phyloP scores from a whole-genome alignment of 2,329 filamentous ascomycete species.

The Onygenales sp. region DNA sequence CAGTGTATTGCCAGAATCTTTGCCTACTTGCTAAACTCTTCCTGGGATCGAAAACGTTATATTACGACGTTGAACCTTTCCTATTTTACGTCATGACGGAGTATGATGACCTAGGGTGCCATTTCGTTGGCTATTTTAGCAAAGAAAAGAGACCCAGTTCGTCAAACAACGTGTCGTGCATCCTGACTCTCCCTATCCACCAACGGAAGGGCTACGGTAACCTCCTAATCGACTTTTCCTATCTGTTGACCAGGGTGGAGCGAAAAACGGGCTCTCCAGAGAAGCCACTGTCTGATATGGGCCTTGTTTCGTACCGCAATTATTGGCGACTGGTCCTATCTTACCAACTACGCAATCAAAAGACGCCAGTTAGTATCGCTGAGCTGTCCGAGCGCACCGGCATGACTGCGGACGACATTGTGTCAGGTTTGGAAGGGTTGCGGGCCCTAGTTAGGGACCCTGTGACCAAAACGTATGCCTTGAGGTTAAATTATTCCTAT shows the following conservation, averaged over 20 bases:
- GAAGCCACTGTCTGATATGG: conserved; percentile 97
- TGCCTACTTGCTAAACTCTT: conserved; percentile 95
- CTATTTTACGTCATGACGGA: conserved; percentile 97
- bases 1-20: conserved; percentile 93
- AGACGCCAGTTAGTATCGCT: conserved; percentile 45
- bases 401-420: conserved; percentile 92
- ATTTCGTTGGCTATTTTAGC: conserved; percentile 98
- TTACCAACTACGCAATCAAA: conserved; percentile 64
- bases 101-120: conserved; percentile 78
- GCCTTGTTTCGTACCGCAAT: conserved; percentile 89
- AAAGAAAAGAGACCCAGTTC: conserved; percentile 95
- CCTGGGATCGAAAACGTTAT: conserved; percentile 93
- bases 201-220: conserved; percentile 96
- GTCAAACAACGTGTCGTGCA: conserved; percentile 96
- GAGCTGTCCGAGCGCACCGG: conserved; percentile 71
- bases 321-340: conserved; percentile 92
- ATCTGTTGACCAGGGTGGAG: conserved; percentile 86
- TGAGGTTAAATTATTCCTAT: conserved; percentile 76
- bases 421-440: conserved; percentile 83
- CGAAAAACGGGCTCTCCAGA: conserved; percentile 91
- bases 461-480: conserved; percentile 76
- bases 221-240: conserved; percentile 95
- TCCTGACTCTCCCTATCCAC: conserved; percentile 89
- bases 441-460: conserved; percentile 85
- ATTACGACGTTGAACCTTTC: conserved; percentile 99